Base-by-base conservation (phyloP, 257 asterid species). In the Primulina tabacum region DNA sequence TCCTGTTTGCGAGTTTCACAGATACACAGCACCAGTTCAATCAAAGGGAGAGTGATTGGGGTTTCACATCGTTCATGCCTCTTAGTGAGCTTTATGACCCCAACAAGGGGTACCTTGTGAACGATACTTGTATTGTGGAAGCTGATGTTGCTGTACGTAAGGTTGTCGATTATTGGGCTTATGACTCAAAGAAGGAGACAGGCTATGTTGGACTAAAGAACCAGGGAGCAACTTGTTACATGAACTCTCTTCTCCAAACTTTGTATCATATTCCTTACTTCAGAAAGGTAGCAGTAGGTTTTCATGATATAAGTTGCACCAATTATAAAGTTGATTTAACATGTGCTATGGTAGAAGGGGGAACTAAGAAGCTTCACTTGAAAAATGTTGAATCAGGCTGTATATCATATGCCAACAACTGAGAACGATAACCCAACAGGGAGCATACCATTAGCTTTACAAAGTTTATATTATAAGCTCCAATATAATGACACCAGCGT, bases 151-250 rank as follows among this genome's bases (percentile, higher is more conserved):
- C 90, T 65, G 88, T 87, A 50, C 88, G 88, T 56, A 84, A 79
- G 80, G 87, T 81, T 69, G 67, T 79, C 67, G 90, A 84, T 77
- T 84, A 84, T 81, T 82, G 89, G 89, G 38, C 88, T 30, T 85
- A 87, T 62, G 92, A 87, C 80, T 87, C 92, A 71, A 87, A 87
- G 83, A 84, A 87, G 76, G 92, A 87, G 78, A 86, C 88, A 29
- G 90, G 90, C 70, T 83, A 76, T 68, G 97, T 90, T 79, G 97
- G 97, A 63, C 94, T 90, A 72, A 90, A 90, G 87, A 90, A 90
- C 81, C 97, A 90, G 79, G 97, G 97, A 60, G 97, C 97, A 65
- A 90, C 97, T 61, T 90, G 97, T 80, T 90, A 90, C 82, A 88
- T 90, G 94, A 90, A 90, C 77, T 90, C 97, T 28, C 88, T 90